Evolutionary conservation across 2,329 filamentous ascomycete genomes (phyloP), one percentile per base, ranked within the genome.

Genomic region (Penicillium crustosum): DNA sequence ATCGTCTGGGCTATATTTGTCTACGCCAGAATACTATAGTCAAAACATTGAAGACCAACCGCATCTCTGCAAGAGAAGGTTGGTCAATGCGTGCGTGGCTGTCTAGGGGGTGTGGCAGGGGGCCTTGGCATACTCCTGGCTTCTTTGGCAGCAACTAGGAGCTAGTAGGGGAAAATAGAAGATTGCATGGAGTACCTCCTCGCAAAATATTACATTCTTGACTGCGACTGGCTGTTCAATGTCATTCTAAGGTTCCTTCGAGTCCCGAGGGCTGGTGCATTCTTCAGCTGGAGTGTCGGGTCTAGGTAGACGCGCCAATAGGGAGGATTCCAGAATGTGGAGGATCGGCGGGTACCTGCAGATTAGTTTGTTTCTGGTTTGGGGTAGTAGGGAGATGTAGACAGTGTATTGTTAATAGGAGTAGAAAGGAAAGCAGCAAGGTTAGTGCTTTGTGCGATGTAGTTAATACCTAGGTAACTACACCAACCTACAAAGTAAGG

Each of bases 331-430:
- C 41, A 25, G 39, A 31, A 39, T 23, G 41, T 12, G 31, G 29
- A 31, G n/a, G 25, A 25, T 39, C 23, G 15, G 43, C 27, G 52
- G 52, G 52, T 54, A 49, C 19, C 27, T 55, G 36, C 36, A 55
- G 36, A 4, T 31, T 42, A 31, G 12, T 31, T 17, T 43, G 23
- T 13, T 51, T 23, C 12, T 15, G 12, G 23, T n/a, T 21, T 27
- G 2, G 23, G 9, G 9, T 1, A 19, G 31, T 9, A 19, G 25
- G 43, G 15, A 17, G 33, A 2, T 35, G 1, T 15, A 23, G n/a
- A 17, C 13, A 23, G 13, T 17, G 13, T 6, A 39, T 39, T 19
- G 1, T 19, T 19, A 7, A 4, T 19, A 19, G 36, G 9, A 6
- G n/a, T 12, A 15, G 15, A n/a, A 35, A 35, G 19, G 1, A 8